phyloP scores from a whole-genome alignment of 164 flowering plant genomes.

The Sedum album region DNA sequence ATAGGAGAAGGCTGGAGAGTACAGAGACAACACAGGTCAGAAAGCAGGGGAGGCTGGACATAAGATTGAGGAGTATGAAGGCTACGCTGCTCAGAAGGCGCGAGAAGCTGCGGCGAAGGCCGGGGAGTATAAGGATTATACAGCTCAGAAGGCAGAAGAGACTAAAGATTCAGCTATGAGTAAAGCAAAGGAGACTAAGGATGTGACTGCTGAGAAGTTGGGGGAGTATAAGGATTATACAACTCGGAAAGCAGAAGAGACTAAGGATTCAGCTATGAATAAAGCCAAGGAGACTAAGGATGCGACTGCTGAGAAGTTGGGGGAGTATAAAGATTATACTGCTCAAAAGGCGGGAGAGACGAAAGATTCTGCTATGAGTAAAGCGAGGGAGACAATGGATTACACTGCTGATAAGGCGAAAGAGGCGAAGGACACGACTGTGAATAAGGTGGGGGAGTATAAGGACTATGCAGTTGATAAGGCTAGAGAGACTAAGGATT shows the following conservation, averaged over 20 bases:
- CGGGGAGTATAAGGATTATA: slow-evolving; percentile 17
- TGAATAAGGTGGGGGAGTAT: slow-evolving; percentile 22
- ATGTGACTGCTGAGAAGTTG: slow-evolving; percentile 22
- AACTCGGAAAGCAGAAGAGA: slow-evolving; percentile 18
- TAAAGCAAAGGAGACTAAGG: slow-evolving; percentile 21
- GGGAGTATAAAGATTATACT: slow-evolving; percentile 28
- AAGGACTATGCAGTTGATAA: slow-evolving; percentile 18
- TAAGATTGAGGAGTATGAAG: slow-evolving; percentile 17
- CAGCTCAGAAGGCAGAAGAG: slow-evolving; percentile 24
- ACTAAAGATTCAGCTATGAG: slow-evolving; percentile 12
- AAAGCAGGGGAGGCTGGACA: slow-evolving; percentile 16
- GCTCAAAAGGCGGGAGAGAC: slow-evolving; percentile 25
- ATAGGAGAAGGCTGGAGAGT: slow-evolving; percentile 9
- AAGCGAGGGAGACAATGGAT: slow-evolving; percentile 27
- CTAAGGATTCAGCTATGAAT: slow-evolving; percentile 21
- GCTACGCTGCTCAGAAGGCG: slow-evolving; percentile 17
- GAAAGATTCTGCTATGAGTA: slow-evolving; percentile 25
- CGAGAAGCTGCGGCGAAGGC: slow-evolving; percentile 24
- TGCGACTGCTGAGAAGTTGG: slow-evolving; percentile 17
- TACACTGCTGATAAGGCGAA: slow-evolving; percentile 18
- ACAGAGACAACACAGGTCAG: slow-evolving; percentile 12
- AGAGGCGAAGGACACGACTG: slow-evolving; percentile 20
- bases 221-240: slow-evolving; percentile 19
- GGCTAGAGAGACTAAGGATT: slow-evolving; percentile 18
- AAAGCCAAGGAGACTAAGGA: slow-evolving; percentile 29